Evolutionary conservation across 352 stramenopile genomes (phyloP).

Genomic region (Globisporangium takayamanum): DNA sequence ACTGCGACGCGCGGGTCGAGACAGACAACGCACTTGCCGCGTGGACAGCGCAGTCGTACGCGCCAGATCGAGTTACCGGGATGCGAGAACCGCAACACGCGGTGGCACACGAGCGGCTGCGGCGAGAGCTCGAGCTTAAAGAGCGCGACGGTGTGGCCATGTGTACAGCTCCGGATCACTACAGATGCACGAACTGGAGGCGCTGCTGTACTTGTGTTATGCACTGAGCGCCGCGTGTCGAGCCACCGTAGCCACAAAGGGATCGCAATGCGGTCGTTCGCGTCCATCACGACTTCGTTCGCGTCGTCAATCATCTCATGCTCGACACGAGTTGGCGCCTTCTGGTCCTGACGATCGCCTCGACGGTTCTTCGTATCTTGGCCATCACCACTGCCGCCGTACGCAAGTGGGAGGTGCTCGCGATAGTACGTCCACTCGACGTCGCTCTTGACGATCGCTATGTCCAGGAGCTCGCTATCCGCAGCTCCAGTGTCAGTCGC

Average conservation of each 20-base stretch:
- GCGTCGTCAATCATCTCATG: conserved; percentile 91
- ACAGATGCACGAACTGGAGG: conserved; percentile 44
- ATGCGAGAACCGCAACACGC: conserved; percentile 69
- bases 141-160: conserved; percentile 87
- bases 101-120: conserved; percentile 78
- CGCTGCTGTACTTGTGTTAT: neutral
- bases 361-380: too few species aligned
- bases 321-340: conserved; percentile 49
- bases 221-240: conserved; percentile 10
- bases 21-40: conserved; percentile 58
- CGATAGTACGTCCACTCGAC: conserved; percentile 86
- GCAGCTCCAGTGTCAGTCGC: neutral
- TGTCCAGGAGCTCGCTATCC: conserved; percentile 24
- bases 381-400: conserved; percentile 21
- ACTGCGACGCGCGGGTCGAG: conserved; percentile 64
- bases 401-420: conserved; percentile 48
- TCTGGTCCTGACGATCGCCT: neutral
- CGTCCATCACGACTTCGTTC: conserved; percentile 83
- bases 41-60: conserved; percentile 36
- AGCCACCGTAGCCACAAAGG: conserved; percentile 88
- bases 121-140: conserved; percentile 81
- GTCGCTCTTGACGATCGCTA: conserved; percentile 74
- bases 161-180: conserved; percentile 79
- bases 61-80: conserved; percentile 51
- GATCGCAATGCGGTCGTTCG: conserved; percentile 76